Evolutionary conservation across 1,139 yeast species (phyloP).

Genomic region (Yamadazyma dendronema): DNA sequence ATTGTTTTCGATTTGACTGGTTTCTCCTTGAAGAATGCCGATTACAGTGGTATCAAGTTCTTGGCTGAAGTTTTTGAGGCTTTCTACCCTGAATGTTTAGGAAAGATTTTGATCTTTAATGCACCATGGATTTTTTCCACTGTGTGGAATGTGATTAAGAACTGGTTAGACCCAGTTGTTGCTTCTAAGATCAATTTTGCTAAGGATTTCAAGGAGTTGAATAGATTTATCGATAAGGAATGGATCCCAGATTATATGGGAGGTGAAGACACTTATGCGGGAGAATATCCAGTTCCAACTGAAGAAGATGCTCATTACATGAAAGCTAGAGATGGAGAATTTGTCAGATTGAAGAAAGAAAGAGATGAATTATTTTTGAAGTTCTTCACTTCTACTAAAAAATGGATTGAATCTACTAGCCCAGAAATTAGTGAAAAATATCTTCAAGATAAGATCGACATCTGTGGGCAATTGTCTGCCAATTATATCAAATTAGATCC

Average conservation of each 20-base stretch:
- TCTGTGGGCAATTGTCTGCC: slow-evolving; percentile 27
- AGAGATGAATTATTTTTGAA: slow-evolving; percentile 31
- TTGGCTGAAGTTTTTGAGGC: slow-evolving; percentile 47
- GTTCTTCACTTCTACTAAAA: slow-evolving; percentile 36
- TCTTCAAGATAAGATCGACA: slow-evolving; percentile 38
- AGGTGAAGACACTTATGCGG: slow-evolving; percentile 37
- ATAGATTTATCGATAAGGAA: slow-evolving; percentile 29
- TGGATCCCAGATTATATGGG: slow-evolving; percentile 42
- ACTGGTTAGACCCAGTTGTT: slow-evolving; percentile 49
- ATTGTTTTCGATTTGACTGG: slow-evolving; percentile 48
- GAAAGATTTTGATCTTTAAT: slow-evolving; percentile 38
- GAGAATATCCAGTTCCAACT: slow-evolving; percentile 55
- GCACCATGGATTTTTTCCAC: slow-evolving; percentile 53
- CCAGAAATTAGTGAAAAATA: slow-evolving; percentile 39
- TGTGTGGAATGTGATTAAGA: slow-evolving; percentile 46
- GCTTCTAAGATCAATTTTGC: slow-evolving; percentile 45
- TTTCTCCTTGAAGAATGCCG: slow-evolving; percentile 46
- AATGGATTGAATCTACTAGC: slow-evolving; percentile 44
- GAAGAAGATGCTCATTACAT: slow-evolving; percentile 21
- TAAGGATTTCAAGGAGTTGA: slow-evolving; percentile 35
- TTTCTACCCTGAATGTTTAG: slow-evolving; percentile 49
- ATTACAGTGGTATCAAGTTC: slow-evolving; percentile 42
- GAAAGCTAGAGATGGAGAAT: slow-evolving; percentile 31
- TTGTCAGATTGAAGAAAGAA: slow-evolving; percentile 26
- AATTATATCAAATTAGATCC: slow-evolving; percentile 41